These are phyloP conservation scores for Neurospora sp. DNA, from an alignment of 495 filamentous ascomycete genomes.

Conservation along the genomic window DNA sequence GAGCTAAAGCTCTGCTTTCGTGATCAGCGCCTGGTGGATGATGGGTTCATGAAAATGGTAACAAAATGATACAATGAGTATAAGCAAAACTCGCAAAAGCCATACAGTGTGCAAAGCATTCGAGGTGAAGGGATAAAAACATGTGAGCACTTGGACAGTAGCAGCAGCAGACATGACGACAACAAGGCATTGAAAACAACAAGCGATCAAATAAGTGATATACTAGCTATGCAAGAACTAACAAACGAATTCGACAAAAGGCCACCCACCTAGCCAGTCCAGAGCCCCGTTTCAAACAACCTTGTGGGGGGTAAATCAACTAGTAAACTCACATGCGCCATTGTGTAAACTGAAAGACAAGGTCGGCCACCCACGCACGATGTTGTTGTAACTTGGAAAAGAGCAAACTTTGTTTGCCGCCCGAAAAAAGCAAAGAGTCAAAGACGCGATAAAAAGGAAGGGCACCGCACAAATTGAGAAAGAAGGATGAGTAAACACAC, in stretches of 20 bases:
- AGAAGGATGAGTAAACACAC: background rate
- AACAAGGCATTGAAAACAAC: background rate
- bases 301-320: background rate
- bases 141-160: background rate
- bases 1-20: background rate
- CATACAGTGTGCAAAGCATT: background rate
- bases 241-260: background rate
- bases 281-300: background rate
- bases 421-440: background rate
- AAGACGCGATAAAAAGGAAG: background rate
- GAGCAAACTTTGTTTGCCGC: background rate
- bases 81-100: background rate
- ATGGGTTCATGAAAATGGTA: background rate
- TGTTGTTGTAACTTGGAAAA: background rate
- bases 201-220: background rate
- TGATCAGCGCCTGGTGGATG: background rate
- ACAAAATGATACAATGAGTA: background rate
- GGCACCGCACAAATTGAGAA: background rate
- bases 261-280: background rate
- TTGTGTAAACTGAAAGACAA: background rate
- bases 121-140: background rate
- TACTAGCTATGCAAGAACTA: background rate
- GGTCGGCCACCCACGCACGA: background rate
- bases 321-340: background rate
- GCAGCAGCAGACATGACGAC: background rate